Conservation (phyloP, 2,329 filamentous ascomycete species). For the Raffaelea ambrosiae region DNA sequence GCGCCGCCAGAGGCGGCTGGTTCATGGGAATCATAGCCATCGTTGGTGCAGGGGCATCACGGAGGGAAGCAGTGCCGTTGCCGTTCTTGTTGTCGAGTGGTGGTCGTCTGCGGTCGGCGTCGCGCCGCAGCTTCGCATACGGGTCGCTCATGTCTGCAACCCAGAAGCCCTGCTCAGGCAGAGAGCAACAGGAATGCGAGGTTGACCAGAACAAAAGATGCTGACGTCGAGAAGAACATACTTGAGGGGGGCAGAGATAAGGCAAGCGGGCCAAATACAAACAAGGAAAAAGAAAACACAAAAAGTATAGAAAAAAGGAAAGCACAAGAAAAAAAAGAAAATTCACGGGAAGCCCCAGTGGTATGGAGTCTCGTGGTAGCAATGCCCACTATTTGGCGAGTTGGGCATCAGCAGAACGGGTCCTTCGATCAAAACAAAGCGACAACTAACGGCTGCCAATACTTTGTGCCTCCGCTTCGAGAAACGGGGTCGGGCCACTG, state of each 20-base stretch:
- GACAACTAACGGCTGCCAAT: too few species aligned
- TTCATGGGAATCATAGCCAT: not conserved
- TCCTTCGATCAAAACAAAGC: too few species aligned
- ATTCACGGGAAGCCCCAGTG: too few species aligned
- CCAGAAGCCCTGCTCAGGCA: conserved; percentile 1
- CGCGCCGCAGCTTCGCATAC: not conserved
- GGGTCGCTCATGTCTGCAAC: conserved; percentile 7
- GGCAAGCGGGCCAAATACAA: not conserved
- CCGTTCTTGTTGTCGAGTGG: not conserved
- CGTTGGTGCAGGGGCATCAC: not conserved
- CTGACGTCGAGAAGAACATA: conserved; percentile 2
- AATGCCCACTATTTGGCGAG: too few species aligned
- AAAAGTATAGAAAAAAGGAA: too few species aligned
- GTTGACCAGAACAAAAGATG: not conserved
- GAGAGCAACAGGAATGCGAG: conserved; percentile 7
- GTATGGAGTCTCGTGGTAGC: too few species aligned
- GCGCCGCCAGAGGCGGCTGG: conserved; percentile 20
- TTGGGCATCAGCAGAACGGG: not conserved
- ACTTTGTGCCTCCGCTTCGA: too few species aligned
- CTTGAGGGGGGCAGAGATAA: not conserved
- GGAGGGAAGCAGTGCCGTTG: too few species aligned
- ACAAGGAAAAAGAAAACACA: not conserved
- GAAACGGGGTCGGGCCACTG: too few species aligned
- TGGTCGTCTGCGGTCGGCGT: not conserved
- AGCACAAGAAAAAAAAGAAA: too few species aligned